phyloP scores from a whole-genome alignment of 805 yeast species.

The Sungouiozyma ichnusensis region DNA sequence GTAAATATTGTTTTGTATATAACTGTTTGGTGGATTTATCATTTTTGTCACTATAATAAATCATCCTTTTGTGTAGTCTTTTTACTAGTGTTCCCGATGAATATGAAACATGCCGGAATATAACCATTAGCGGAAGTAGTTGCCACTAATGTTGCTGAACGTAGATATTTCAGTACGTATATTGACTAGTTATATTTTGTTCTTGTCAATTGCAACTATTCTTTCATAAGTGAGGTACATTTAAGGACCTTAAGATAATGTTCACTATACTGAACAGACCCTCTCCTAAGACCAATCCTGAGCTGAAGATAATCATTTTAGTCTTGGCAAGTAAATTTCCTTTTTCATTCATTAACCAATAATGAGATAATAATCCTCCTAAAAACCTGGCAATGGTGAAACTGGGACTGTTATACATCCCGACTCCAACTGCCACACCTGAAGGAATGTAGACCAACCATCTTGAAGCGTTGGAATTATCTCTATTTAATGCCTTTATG shows the following conservation, averaged over 20 bases:
- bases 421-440: conserved; percentile 96
- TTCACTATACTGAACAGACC: conserved; percentile 79
- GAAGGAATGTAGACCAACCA: conserved; percentile 57
- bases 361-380: conserved; percentile 66
- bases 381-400: conserved; percentile 87
- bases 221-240: conserved; percentile 47
- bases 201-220: not conserved
- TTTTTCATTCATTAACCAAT: conserved; percentile 40
- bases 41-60: not conserved
- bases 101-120: too few relatives aligned
- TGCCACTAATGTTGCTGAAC: too few relatives aligned
- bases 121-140: too few relatives aligned
- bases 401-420: conserved; percentile 87
- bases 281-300: conserved; percentile 90
- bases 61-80: too few relatives aligned
- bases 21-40: not conserved
- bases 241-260: conserved; percentile 63
- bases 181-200: too few relatives aligned
- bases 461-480: conserved; percentile 30
- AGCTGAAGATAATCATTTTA: conserved; percentile 73
- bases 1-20: not conserved
- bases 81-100: too few relatives aligned
- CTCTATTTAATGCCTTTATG: conserved; percentile 45
- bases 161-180: too few relatives aligned
- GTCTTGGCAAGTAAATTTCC: conserved; percentile 44